Conservation (phyloP, 306 rosid species). For the Adenanthera pavonina region DNA sequence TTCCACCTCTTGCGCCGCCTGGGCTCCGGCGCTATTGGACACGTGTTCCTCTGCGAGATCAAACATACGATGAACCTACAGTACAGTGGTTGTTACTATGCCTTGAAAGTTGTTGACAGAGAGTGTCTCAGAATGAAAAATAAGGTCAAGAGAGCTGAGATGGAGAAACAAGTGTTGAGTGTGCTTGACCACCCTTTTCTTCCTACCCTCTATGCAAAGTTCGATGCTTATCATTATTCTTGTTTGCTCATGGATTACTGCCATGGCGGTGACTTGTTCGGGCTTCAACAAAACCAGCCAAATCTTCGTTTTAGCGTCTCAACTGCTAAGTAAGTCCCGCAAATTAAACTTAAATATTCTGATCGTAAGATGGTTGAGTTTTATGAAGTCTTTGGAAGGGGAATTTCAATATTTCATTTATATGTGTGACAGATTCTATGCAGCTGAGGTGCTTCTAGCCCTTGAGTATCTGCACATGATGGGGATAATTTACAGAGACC, state of each 20-base stretch:
- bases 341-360: not conserved
- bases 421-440: constrained; percentile 51
- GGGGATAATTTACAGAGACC: constrained; percentile 64
- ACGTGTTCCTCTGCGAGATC: constrained; percentile 69
- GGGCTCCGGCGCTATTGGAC: constrained; percentile 68
- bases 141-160: constrained; percentile 71
- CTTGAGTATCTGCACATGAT: constrained; percentile 69
- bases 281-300: constrained; percentile 28
- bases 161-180: constrained; percentile 65
- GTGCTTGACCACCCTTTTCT: constrained; percentile 77
- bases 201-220: constrained; percentile 67
- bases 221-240: constrained; percentile 29
- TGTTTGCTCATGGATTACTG: constrained; percentile 34
- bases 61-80: not conserved
- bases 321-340: constrained; percentile 5
- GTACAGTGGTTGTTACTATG: constrained; percentile 55
- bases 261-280: constrained; percentile 13
- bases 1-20: constrained; percentile 68
- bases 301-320: not conserved
- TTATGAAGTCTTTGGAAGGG: not conserved
- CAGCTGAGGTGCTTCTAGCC: constrained; percentile 68
- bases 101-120: constrained; percentile 72
- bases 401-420: not conserved
- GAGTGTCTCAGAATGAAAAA: constrained; percentile 59
- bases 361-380: not conserved